Evolutionary conservation across 2,329 filamentous ascomycete species (phyloP).

Genomic region (Ophiostoma sp.): DNA sequence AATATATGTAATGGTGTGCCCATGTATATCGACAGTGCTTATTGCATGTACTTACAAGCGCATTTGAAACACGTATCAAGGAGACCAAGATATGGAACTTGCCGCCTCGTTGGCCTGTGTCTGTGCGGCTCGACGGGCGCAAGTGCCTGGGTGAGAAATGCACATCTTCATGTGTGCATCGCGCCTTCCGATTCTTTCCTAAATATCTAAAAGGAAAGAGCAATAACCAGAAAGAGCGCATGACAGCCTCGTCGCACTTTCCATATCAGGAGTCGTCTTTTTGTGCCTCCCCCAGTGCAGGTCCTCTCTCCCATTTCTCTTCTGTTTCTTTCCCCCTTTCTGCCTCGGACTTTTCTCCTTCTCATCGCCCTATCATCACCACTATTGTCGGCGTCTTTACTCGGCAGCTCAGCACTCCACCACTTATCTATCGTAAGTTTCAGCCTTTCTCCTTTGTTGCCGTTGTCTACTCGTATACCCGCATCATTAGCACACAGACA

Average conservation of each 20-base stretch:
- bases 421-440: too few species aligned
- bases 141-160: background rate
- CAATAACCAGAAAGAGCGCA: background rate
- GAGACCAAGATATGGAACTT: background rate
- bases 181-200: background rate
- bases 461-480: background rate
- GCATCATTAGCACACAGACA: background rate
- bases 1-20: background rate
- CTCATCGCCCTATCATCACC: background rate
- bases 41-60: background rate
- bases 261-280: background rate
- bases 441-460: background rate
- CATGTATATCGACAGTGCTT: background rate
- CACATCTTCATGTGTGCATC: background rate
- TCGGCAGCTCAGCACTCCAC: too few species aligned
- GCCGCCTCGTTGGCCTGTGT: background rate
- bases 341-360: background rate
- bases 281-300: background rate
- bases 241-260: background rate
- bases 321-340: too few species aligned
- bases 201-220: background rate
- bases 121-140: background rate
- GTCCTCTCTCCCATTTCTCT: background rate
- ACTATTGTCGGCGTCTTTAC: too few species aligned
- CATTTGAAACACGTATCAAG: constrained; percentile 1